Evolutionary conservation across 1,284 basidiomycete species (phyloP).

Genomic region (Ustilago cynodontis): DNA sequence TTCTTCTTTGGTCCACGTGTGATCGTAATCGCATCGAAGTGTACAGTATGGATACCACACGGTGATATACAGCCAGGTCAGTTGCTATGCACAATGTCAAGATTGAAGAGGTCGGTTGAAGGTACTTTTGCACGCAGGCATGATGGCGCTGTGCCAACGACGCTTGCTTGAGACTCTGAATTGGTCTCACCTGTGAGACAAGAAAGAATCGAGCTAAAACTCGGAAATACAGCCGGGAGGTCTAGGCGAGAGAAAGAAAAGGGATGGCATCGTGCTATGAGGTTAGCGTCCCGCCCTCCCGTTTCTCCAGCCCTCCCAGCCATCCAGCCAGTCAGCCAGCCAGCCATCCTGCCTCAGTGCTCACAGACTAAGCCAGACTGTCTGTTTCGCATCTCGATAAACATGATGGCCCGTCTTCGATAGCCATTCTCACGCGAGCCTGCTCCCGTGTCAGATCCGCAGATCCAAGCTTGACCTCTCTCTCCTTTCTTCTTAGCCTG

Average conservation of each 20-base stretch:
- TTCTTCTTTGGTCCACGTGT: background rate
- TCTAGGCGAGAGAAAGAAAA: no score
- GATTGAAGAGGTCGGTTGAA: background rate
- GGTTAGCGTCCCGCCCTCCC: no score
- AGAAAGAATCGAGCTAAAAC: background rate
- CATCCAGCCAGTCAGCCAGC: background rate
- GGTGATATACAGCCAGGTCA: background rate
- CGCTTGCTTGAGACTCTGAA: background rate
- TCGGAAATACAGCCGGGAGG: no score
- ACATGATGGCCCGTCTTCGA: background rate
- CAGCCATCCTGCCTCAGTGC: no score
- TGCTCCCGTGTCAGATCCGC: slow-evolving; percentile 8
- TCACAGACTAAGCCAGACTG: background rate
- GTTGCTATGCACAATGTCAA: background rate
- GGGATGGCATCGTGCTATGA: background rate
- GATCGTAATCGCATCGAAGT: background rate
- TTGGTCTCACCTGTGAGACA: background rate
- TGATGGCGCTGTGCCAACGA: background rate
- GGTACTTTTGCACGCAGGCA: background rate
- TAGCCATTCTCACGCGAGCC: slow-evolving; percentile 7
- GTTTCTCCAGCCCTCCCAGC: background rate
- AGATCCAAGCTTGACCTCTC: background rate
- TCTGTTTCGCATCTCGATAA: background rate
- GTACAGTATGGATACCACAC: no score
- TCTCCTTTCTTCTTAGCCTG: no score